Base-by-base conservation (phyloP, 2,329 filamentous ascomycete genomes). In the Aspergillus ustus region DNA sequence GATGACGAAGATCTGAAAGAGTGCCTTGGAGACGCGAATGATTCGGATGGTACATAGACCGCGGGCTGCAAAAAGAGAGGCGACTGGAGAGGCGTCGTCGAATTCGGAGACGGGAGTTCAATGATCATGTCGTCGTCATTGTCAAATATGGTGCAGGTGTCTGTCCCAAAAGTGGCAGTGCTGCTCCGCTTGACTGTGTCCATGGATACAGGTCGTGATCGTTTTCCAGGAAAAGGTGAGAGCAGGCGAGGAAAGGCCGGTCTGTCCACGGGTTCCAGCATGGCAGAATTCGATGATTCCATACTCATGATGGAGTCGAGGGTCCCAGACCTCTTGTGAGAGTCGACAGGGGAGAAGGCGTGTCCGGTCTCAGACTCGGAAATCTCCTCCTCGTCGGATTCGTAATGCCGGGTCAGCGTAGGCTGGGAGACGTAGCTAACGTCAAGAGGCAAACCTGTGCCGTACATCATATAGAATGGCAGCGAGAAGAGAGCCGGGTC, bases 351-450 rank as follows among this genome's bases (percentile, higher is more conserved):
- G 20, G 75, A 76, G 29, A 73, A 75, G 15, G 70, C 66, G 63
- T 71, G 62, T 45, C 73, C 70, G 19, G 69, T 66, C 60, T 77
- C 75, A 1, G 75, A 74, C 62, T 77, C 75, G 13, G 75, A 77
- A 7, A 74, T 68, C 49, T 73, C 75, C 62, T 77, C 75, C 62
- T 78, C 75, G 28, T 78, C 75, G 11, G 75, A 78, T 51, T 78
- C 75, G 62, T 78, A 77, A 29, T 70, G 70, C 45, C 68, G 70
- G 50, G 74, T 73, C 15, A 75, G 67, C 52, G 64, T 70, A 46
- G 70, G 72, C 37, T 69, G 67, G 61, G 70, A 73, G 62, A 74
- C 64, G 58, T 73, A 73, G 45, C 71, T 69, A 55, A 77, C 65
- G 50, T 69, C 66, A 22, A 75, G 57, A 8, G 72, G 54, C 37